Conservation (phyloP, 768 basidiomycete genomes). For the Chalciporus chontae region DNA sequence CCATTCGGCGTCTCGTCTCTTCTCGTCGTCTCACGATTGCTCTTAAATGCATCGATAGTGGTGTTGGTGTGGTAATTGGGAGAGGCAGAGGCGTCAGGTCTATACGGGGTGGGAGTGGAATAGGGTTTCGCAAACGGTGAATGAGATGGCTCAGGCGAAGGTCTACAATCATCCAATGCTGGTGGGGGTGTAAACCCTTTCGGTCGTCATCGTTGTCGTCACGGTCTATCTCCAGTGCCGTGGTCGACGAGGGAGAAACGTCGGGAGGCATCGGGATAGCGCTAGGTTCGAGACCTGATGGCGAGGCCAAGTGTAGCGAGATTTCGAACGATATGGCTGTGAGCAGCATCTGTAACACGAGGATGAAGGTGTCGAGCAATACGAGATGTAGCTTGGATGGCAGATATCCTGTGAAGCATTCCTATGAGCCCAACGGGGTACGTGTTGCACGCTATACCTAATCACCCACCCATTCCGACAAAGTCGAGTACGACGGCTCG, state of each 20-base stretch:
- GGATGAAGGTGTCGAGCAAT: slow-evolving; percentile 62
- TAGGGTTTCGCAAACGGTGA: slow-evolving; percentile 54
- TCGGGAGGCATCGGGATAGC: slow-evolving; percentile 27
- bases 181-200: slow-evolving; percentile 21
- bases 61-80: slow-evolving; percentile 57
- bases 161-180: slow-evolving; percentile 56
- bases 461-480: slow-evolving; percentile 64
- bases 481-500: slow-evolving; percentile 72
- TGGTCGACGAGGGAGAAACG: slow-evolving; percentile 16
- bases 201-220: slow-evolving; percentile 8
- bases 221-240: slow-evolving; percentile 25
- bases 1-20: slow-evolving; percentile 36
- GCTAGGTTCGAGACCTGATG: slow-evolving; percentile 40
- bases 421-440: slow-evolving; percentile 6
- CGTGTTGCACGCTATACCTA: not conserved
- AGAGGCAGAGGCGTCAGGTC: slow-evolving; percentile 45
- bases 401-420: slow-evolving; percentile 39
- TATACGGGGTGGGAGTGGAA: slow-evolving; percentile 32
- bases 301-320: slow-evolving; percentile 38
- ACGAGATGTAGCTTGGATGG: slow-evolving; percentile 69
- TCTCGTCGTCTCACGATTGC: slow-evolving; percentile 50
- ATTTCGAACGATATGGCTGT: slow-evolving; percentile 67
- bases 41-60: slow-evolving; percentile 45
- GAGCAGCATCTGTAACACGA: slow-evolving; percentile 63
- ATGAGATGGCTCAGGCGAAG: slow-evolving; percentile 54